phyloP scores from a whole-genome alignment of 2,329 filamentous ascomycete genomes.

The Nakataea oryzae region DNA sequence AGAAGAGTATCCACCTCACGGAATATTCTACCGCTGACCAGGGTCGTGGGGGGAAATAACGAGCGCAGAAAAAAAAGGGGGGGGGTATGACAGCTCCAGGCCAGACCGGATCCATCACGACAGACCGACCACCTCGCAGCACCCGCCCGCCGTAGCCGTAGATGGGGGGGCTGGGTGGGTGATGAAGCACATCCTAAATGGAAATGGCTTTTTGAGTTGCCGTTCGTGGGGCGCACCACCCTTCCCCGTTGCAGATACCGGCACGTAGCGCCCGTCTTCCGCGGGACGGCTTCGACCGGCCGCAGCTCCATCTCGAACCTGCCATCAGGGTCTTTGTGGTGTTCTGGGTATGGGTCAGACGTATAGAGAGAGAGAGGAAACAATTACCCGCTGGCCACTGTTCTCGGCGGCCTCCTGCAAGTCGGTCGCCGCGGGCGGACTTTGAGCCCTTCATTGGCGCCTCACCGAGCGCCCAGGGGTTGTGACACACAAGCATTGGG shows the following conservation, averaged over 20 bases:
- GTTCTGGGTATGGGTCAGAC: background rate
- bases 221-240: background rate
- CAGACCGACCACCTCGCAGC: background rate
- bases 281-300: background rate
- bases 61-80: too few species aligned
- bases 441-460: background rate
- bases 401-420: too few species aligned
- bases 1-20: background rate
- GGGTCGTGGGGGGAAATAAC: background rate
- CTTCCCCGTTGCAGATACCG: background rate
- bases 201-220: background rate
- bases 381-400: too few species aligned
- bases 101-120: background rate
- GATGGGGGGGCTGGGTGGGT: background rate
- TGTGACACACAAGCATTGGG: background rate
- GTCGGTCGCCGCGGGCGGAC: too few species aligned
- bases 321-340: too few species aligned
- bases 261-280: background rate
- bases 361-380: too few species aligned
- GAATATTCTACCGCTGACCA: background rate
- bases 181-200: background rate
- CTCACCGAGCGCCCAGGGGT: background rate
- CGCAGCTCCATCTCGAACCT: background rate
- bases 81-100: background rate
- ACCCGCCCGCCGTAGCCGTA: too few species aligned